Conservation (phyloP, 805 yeast species). For the Hanseniaspora guilliermondii region DNA sequence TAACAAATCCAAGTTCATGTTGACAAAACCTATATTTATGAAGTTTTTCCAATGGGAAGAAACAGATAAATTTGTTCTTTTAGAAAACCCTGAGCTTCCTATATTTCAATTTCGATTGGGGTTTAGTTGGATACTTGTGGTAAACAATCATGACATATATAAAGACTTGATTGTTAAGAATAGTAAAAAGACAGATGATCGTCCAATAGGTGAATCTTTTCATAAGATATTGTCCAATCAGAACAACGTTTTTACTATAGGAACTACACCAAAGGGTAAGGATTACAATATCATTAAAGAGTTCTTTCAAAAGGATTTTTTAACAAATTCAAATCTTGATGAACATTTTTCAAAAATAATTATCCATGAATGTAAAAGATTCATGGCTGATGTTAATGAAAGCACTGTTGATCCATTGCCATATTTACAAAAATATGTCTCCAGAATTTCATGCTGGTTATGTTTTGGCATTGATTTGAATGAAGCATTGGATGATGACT, state of each 20-base stretch:
- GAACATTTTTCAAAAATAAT: neutral
- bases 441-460: slow-evolving; percentile 8
- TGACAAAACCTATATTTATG: slow-evolving; percentile 1
- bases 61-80: neutral
- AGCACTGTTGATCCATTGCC: neutral
- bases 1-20: neutral
- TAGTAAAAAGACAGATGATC: slow-evolving; percentile 3
- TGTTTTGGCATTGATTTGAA: slow-evolving; percentile 4
- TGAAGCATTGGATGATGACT: neutral
- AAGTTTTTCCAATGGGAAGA: slow-evolving; percentile 3
- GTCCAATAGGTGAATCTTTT: slow-evolving; percentile 3
- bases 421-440: slow-evolving; percentile 1
- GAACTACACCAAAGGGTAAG: slow-evolving; percentile 4
- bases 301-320: neutral
- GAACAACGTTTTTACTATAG: neutral
- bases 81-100: neutral
- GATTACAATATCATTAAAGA: neutral
- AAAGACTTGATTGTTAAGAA: slow-evolving; percentile 6
- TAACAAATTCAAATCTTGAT: neutral
- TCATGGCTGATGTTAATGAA: neutral
- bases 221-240: neutral
- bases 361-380: neutral
- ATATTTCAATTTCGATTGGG: slow-evolving; percentile 10
- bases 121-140: neutral
- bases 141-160: neutral